Percentiles rank a stretch among this genome's conserved stretches.
Conservation (phyloP, 2,329 filamentous ascomycete genomes). For the Gnomoniopsis smithogilvyi region DNA sequence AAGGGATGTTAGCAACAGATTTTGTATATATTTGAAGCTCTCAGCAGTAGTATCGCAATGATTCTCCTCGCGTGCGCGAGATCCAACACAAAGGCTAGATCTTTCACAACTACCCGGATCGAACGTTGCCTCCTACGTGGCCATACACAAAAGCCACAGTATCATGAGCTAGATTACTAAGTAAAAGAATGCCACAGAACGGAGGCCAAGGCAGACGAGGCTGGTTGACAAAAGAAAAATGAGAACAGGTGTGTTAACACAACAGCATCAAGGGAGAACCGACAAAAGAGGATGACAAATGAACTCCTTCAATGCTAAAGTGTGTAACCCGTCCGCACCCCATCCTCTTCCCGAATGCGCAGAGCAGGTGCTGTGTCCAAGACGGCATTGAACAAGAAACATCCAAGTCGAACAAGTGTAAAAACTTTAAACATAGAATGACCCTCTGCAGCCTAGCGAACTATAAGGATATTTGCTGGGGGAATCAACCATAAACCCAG, state of each 20-base stretch:
- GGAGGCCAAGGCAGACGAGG: background rate
- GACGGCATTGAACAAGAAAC: background rate
- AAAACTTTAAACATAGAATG: constrained; percentile 13
- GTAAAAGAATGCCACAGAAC: background rate
- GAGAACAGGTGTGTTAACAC: constrained; percentile 1
- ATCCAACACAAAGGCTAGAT: too few relatives aligned
- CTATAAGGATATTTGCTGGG: constrained; percentile 8
- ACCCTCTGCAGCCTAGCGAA: background rate
- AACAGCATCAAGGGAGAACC: constrained; percentile 9
- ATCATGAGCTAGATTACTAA: too few relatives aligned
- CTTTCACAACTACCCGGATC: too few relatives aligned
- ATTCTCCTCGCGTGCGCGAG: too few relatives aligned
- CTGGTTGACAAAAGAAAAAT: background rate
- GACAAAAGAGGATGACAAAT: constrained; percentile 15
- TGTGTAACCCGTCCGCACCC: constrained; percentile 5
- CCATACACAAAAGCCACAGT: too few relatives aligned
- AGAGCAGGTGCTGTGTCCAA: background rate
- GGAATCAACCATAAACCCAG: constrained; percentile 10
- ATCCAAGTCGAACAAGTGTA: constrained; percentile 14
- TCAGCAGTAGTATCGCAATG: too few relatives aligned
- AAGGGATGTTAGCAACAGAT: too few relatives aligned
- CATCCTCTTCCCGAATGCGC: background rate
- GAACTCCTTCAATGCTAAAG: constrained; percentile 20
- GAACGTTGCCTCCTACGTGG: too few relatives aligned
- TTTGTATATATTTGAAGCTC: too few relatives aligned